These are phyloP conservation scores for Aspergillus sp. DNA, from an alignment of 2,329 filamentous ascomycete genomes.

Conservation along the genomic window DNA sequence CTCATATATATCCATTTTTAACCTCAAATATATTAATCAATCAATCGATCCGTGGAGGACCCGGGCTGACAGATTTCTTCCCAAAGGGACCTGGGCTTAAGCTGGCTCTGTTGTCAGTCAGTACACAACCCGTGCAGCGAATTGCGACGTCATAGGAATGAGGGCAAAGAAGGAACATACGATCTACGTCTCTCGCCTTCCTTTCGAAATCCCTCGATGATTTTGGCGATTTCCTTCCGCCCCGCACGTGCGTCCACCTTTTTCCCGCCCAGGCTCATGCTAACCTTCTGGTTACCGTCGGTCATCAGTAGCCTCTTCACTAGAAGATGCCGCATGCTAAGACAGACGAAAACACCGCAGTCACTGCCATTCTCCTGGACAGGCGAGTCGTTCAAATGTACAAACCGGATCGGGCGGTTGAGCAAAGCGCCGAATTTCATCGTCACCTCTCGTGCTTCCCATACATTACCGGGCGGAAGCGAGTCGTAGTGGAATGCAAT, in stretches of 20 bases:
- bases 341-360: conserved; percentile 93
- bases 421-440: conserved; percentile 67
- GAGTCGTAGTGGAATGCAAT: conserved; percentile 97
- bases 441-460: conserved; percentile 66
- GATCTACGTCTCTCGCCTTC: conserved; percentile 81
- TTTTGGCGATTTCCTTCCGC: conserved; percentile 84
- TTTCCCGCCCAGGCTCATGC: conserved; percentile 87
- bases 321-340: conserved; percentile 91
- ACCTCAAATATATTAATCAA: background rate
- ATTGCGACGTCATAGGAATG: no score
- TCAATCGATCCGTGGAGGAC: conserved; percentile 8
- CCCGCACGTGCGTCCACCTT: conserved; percentile 75
- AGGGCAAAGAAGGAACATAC: conserved; percentile 47
- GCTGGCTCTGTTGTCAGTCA: background rate
- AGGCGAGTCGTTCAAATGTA: conserved; percentile 78
- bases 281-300: conserved; percentile 78
- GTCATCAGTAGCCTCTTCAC: conserved; percentile 76
- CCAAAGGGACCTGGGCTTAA: conserved; percentile 1
- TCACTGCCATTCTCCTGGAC: conserved; percentile 91
- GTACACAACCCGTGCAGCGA: background rate
- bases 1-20: no score
- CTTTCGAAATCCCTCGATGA: conserved; percentile 80
- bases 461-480: conserved; percentile 68
- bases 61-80: conserved; percentile 2
- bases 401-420: conserved; percentile 62